Base-by-base conservation (phyloP, 2,329 filamentous ascomycete species). In the Pseudocercospora ulei region DNA sequence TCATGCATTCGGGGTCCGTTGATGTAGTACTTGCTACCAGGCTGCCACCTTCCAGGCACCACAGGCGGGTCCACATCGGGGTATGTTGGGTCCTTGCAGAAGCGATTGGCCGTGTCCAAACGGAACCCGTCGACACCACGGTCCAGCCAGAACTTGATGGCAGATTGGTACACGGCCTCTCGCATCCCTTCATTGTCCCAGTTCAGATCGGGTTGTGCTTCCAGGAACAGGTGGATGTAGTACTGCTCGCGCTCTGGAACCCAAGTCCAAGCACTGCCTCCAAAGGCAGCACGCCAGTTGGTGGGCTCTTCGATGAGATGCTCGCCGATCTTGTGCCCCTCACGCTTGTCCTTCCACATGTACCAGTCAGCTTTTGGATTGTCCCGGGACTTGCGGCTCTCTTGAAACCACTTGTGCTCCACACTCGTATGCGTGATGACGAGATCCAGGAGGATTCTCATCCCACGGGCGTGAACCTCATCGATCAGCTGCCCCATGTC, bases 181-280 rank as follows among this genome's bases (percentile, higher is more conserved):
- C 82, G 72, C 0, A 80, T 73, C 6, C 72, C 73, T 0, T 69
- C 67, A 41, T 79, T 81, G 54, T 87, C 80, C 82, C 82, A 90
- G 62, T 90, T 90, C n/a, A 90, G 68, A 51, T 90, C 84, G 0
- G 84, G 83, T 57, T 88, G 83, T 48, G 82, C 75, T 3, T 71
- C 72, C 4, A 78, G 76, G 58, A 84, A 92, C 7, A 90, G 68
- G 45, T 81, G 76, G 0, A 87, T 72, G 53, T 84, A 87, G 58
- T 84, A 87, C 60, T 87, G 79, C 31, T 70, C 67, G 0, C 80
- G 83, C n/a, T 62, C 56, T 48, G 82, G 75, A 51, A 86, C 81
- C 65, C 75, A 87, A 43, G 76, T 66, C 81, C 80, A 84, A 0
- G 71, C 68, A 43, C 66, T 74, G 6, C 55, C 55, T n/a, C 58